Evolutionary conservation across 352 stramenopile species (phyloP).

Genomic region (Achlya hypogyna): DNA sequence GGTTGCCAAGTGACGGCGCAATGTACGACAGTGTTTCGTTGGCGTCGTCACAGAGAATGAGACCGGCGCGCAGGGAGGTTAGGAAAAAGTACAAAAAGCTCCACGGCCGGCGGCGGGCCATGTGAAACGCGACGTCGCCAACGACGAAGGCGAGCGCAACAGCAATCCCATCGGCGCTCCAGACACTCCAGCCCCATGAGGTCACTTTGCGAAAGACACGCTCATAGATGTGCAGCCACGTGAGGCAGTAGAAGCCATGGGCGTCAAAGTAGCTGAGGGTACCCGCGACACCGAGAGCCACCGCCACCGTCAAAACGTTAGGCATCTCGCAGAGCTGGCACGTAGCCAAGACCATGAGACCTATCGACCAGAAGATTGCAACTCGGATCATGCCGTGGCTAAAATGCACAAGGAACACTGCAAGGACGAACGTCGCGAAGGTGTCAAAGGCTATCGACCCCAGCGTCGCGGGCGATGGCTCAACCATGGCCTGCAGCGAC

Average conservation of each 20-base stretch:
- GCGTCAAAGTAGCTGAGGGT: neutral
- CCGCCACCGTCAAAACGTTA: neutral
- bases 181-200: neutral
- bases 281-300: neutral
- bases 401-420: neutral
- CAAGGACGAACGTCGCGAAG: neutral
- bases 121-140: too few species aligned
- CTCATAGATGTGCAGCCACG: neutral
- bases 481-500: too few species aligned
- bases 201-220: neutral
- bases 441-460: neutral
- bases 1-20: too few species aligned
- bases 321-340: neutral
- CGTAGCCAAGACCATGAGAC: neutral
- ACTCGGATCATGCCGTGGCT: neutral
- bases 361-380: neutral
- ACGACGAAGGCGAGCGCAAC: neutral
- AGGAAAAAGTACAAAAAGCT: neutral
- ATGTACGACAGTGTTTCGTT: too few species aligned
- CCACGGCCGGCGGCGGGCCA: too few species aligned
- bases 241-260: neutral
- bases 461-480: neutral
- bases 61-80: neutral
- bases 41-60: too few species aligned
- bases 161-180: neutral